Conservation (phyloP, 2,329 filamentous ascomycete species). For the Ophiostoma piceae region DNA sequence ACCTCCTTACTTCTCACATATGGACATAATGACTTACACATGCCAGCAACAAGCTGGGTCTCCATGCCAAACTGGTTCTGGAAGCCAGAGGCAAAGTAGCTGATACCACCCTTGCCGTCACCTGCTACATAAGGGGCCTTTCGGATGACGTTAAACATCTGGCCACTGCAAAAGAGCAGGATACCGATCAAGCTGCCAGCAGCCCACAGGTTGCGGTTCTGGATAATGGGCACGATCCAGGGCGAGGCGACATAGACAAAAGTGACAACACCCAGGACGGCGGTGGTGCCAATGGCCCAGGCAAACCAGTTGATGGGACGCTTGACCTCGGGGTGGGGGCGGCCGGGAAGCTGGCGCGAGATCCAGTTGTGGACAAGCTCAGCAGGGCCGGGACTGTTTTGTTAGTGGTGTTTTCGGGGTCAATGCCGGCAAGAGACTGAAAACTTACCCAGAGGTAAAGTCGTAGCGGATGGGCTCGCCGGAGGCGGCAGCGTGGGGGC, state of each 20-base stretch:
- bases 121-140: constrained; percentile 88
- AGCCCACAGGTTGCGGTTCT: constrained; percentile 92
- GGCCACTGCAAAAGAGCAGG: constrained; percentile 87
- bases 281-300: constrained; percentile 61
- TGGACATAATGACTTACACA: constrained; percentile 57
- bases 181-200: constrained; percentile 82
- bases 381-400: constrained; percentile 61
- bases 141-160: constrained; percentile 99
- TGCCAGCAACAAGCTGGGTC: constrained; percentile 87
- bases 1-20: background rate
- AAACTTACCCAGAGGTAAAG: constrained; percentile 69
- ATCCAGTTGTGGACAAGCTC: constrained; percentile 78
- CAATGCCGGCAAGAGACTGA: background rate
- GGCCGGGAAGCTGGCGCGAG: constrained; percentile 67
- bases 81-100: constrained; percentile 87
- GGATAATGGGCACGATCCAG: constrained; percentile 73
- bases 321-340: constrained; percentile 69
- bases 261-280: constrained; percentile 65
- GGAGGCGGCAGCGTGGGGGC: constrained; percentile 68
- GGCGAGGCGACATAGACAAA: constrained; percentile 66
- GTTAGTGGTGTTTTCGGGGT: background rate
- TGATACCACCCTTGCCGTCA: constrained; percentile 78
- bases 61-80: constrained; percentile 91
- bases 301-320: constrained; percentile 85
- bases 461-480: constrained; percentile 72